phyloP scores from a whole-genome alignment of 2,329 filamentous ascomycete genomes.

The Kalaharituber pfeilii region DNA sequence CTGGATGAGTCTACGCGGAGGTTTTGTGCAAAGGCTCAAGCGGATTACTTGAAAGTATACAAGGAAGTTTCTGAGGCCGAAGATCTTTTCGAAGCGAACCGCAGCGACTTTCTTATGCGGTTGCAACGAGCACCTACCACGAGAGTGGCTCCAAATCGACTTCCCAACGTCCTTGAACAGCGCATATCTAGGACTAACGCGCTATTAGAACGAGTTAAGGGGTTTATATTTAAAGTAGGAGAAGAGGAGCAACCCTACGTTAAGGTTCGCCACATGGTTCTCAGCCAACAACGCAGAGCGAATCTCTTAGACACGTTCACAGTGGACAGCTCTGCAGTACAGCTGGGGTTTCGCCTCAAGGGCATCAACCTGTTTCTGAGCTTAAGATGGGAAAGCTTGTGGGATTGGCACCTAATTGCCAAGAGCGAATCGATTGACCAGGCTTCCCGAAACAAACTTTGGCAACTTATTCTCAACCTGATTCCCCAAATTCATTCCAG shows the following conservation, averaged over 20 bases:
- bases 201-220: not conserved
- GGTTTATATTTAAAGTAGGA: constrained; percentile 23
- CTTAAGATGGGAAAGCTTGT: not conserved
- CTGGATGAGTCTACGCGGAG: constrained; percentile 48
- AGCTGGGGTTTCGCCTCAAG: constrained; percentile 5
- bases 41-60: constrained; percentile 29
- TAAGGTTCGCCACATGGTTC: constrained; percentile 32
- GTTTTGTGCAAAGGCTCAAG: constrained; percentile 40
- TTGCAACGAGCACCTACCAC: not conserved
- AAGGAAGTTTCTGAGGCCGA: constrained; percentile 23
- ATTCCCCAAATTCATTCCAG: not conserved
- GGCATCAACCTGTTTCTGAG: not conserved
- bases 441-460: not conserved
- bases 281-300: constrained; percentile 19
- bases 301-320: not conserved
- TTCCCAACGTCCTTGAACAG: constrained; percentile 5
- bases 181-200: constrained; percentile 14
- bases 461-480: not conserved
- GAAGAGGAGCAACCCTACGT: constrained; percentile 36
- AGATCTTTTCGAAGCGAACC: constrained; percentile 20
- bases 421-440: not conserved
- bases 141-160: constrained; percentile 1
- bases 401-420: not conserved
- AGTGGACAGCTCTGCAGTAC: constrained; percentile 12
- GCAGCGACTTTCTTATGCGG: not conserved